Evolutionary conservation across 108 stramenopile genomes (phyloP).

Genomic region (Cyclotella baltica): DNA sequence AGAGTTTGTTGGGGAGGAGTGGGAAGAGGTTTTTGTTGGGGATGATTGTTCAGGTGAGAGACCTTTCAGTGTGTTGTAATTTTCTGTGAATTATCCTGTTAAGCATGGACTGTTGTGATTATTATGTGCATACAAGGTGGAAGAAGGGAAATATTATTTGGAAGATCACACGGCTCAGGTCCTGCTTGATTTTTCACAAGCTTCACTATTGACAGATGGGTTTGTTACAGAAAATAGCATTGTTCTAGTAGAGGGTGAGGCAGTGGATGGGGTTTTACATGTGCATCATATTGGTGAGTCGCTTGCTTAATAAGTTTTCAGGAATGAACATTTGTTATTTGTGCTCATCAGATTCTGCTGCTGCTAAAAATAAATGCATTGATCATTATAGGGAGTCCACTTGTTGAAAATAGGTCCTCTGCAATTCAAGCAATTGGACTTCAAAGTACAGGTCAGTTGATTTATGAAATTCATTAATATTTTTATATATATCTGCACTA

Average conservation of each 20-base stretch:
- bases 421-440: constrained; percentile 73
- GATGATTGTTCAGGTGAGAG: constrained; percentile 64
- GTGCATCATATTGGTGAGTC: constrained; percentile 66
- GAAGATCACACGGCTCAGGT: constrained; percentile 86
- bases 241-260: constrained; percentile 89
- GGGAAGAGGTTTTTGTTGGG: constrained; percentile 57
- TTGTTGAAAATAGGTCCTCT: constrained; percentile 68
- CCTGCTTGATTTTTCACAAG: constrained; percentile 63
- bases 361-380: neutral
- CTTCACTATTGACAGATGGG: constrained; percentile 61
- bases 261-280: constrained; percentile 79
- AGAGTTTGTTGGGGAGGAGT: constrained; percentile 64
- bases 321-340: neutral
- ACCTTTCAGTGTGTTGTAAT: neutral
- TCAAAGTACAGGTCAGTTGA: constrained; percentile 32
- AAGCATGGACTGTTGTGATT: neutral
- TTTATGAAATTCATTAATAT: neutral
- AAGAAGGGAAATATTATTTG: constrained; percentile 72
- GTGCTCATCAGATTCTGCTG: neutral
- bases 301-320: neutral
- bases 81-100: neutral
- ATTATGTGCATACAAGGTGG: constrained; percentile 39
- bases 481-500: neutral
- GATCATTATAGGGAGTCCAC: constrained; percentile 69
- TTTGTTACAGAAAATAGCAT: constrained; percentile 91